phyloP scores from a whole-genome alignment of 306 rosid species.

The Clitoria ternatea region DNA sequence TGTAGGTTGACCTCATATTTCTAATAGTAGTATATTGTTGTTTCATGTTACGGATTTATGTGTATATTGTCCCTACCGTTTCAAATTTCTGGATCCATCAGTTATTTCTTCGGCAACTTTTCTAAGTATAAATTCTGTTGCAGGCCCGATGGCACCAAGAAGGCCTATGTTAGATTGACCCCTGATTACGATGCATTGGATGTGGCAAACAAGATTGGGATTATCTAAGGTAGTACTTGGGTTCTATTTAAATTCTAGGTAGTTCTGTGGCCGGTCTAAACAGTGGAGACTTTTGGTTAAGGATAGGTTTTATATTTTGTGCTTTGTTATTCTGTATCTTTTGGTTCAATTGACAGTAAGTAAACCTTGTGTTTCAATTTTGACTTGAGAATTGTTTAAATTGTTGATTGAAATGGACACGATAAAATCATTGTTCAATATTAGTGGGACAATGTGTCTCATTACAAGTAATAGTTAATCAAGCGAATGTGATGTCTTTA shows the following conservation, averaged over 20 bases:
- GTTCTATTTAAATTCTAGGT: slow-evolving; percentile 15
- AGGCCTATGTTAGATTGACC: slow-evolving; percentile 84
- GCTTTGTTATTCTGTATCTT: background rate
- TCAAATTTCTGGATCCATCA: too few relatives aligned
- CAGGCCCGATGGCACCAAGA: slow-evolving; percentile 97
- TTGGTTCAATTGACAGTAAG: slow-evolving; percentile 5
- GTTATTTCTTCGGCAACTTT: background rate
- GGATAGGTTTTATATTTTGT: slow-evolving; percentile 20
- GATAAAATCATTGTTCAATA: too few relatives aligned
- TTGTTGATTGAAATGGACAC: background rate
- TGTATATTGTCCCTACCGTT: too few relatives aligned
- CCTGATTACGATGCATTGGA: slow-evolving; percentile 86
- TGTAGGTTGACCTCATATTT: too few relatives aligned
- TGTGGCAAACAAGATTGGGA: slow-evolving; percentile 90
- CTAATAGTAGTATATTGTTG: too few relatives aligned
- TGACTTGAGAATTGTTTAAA: slow-evolving; percentile 19
- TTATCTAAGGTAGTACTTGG: slow-evolving; percentile 44
- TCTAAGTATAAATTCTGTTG: slow-evolving; percentile 15
- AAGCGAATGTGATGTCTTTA: background rate
- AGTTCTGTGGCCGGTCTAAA: slow-evolving; percentile 2
- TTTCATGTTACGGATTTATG: too few relatives aligned
- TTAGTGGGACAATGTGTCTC: too few relatives aligned
- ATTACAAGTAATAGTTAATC: too few relatives aligned
- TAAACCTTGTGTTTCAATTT: slow-evolving; percentile 30
- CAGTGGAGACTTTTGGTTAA: background rate